Base-by-base conservation (phyloP, 2,329 filamentous ascomycete genomes). In the Alternaria dauci region DNA sequence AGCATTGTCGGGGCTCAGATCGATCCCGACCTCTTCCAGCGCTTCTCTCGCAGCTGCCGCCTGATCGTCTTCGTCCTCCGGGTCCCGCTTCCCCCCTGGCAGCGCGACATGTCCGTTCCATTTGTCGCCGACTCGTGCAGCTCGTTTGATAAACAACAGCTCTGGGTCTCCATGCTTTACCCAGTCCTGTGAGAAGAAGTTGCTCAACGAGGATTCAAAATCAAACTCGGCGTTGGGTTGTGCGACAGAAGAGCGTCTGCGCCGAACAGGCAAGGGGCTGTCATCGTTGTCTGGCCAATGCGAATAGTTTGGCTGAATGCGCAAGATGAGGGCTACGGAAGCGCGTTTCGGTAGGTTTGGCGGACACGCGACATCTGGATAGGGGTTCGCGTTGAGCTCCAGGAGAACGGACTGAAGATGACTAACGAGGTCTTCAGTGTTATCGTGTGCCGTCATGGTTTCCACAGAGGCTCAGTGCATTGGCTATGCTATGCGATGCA, bases 51-150 rank as follows among this genome's bases (percentile, higher is more conserved):
- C 81, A 2, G 89, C 89, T 20, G 88, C 86, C 20, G 85, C 85
- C 61, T 83, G 79, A 70, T 91, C 89, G 63, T 88, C 83, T 47
- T 78, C 83, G 78, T 91, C 89, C 61, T 86, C 85, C 0, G 87
- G 85, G 65, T 91, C 89, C 64, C 88, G 80, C 70, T 88, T 89
- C 2, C 89, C 89, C 23, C 89, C 89, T 0, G 89, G 89, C 4
- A 91, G 77, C 0, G 89, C 89, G 58, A 91, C 85, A 79, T 91
- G 89, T 3, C 86, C 85, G 1, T 87, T 90, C 89, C 89, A 91
- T 58, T 88, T 81, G 74, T 91, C 89, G 8, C 88, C 88, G 55
- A 84, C 81, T 38, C 89, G 81, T 4, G 88, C 84, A 3, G 89
- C 86, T 46, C 89, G 81, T 72, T 91, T 91, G 75, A 91, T 91